Evolutionary conservation across 2,329 filamentous ascomycete genomes (phyloP).

Genomic region (Trichoderma citrinoviride): DNA sequence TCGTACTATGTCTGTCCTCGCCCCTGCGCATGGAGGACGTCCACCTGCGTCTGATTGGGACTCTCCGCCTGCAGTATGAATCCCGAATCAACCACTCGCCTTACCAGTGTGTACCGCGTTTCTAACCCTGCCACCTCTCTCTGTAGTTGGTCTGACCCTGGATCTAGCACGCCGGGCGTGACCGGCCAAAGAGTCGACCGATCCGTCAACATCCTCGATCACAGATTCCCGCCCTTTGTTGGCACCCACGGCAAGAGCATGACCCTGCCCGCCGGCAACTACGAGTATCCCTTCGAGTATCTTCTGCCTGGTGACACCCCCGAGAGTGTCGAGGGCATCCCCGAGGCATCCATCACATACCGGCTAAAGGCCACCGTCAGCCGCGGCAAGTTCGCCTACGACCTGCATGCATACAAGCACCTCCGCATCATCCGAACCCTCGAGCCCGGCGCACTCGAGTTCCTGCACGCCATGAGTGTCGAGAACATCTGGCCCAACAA

Average conservation of each 20-base stretch:
- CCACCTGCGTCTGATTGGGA: conserved; percentile 67
- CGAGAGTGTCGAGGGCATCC: conserved; percentile 88
- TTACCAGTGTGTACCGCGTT: conserved; percentile 1
- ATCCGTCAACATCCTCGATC: conserved; percentile 60
- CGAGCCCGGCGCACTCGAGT: conserved; percentile 71
- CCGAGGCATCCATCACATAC: conserved; percentile 85
- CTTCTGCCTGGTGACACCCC: conserved; percentile 68
- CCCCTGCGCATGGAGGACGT: conserved; percentile 71
- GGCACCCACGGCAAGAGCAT: conserved; percentile 54
- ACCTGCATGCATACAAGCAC: conserved; percentile 76
- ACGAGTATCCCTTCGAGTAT: conserved; percentile 78
- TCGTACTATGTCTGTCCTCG: conserved; percentile 70
- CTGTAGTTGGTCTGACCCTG: conserved; percentile 50
- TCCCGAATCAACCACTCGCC: conserved; percentile 1
- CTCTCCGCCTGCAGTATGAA: conserved; percentile 62
- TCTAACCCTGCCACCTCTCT: background rate
- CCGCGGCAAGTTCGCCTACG: conserved; percentile 83
- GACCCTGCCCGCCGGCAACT: conserved; percentile 68
- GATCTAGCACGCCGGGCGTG: conserved; percentile 56
- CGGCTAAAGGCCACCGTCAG: conserved; percentile 86
- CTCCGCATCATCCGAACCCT: conserved; percentile 75
- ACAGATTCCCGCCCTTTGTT: conserved; percentile 68
- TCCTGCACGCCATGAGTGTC: conserved; percentile 87
- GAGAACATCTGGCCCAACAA: conserved; percentile 99
- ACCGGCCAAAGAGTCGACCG: conserved; percentile 58